phyloP scores from a whole-genome alignment of 2,329 filamentous ascomycete genomes.

The Huntiella bhutanensis region DNA sequence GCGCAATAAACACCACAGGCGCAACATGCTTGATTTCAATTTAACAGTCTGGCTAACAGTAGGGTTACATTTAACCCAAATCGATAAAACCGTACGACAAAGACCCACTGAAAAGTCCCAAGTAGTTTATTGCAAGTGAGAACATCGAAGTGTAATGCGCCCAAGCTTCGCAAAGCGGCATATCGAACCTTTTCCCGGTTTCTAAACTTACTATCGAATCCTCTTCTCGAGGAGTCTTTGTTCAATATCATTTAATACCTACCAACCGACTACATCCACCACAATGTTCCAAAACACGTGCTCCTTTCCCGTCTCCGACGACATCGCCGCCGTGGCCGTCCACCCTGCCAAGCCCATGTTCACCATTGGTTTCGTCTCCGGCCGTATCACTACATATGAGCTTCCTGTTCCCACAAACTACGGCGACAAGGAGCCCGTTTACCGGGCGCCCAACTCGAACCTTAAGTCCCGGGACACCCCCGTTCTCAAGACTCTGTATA shows the following conservation, averaged over 20 bases:
- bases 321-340: conserved; percentile 74
- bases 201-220: too few species aligned
- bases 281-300: conserved; percentile 82
- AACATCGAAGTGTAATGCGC: too few species aligned
- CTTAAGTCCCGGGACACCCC: conserved; percentile 41
- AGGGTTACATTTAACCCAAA: not conserved
- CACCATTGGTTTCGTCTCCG: conserved; percentile 66
- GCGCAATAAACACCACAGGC: too few species aligned
- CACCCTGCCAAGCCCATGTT: conserved; percentile 73
- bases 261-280: too few species aligned
- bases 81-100: too few species aligned
- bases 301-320: conserved; percentile 65
- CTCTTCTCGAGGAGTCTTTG: too few species aligned
- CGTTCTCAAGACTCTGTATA: conserved; percentile 62
- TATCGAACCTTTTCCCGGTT: not conserved
- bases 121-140: too few species aligned
- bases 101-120: conserved; percentile 9
- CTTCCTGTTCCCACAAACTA: conserved; percentile 30
- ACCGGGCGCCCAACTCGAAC: conserved; percentile 17
- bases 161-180: too few species aligned
- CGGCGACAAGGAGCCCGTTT: not conserved
- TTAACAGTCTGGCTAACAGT: too few species aligned
- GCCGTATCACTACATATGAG: conserved; percentile 70
- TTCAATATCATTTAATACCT: not conserved
- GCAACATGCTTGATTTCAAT: too few species aligned